These are phyloP conservation scores for Centella asiatica DNA, from an alignment of 129 eudicot genomes.

Conservation along the genomic window DNA sequence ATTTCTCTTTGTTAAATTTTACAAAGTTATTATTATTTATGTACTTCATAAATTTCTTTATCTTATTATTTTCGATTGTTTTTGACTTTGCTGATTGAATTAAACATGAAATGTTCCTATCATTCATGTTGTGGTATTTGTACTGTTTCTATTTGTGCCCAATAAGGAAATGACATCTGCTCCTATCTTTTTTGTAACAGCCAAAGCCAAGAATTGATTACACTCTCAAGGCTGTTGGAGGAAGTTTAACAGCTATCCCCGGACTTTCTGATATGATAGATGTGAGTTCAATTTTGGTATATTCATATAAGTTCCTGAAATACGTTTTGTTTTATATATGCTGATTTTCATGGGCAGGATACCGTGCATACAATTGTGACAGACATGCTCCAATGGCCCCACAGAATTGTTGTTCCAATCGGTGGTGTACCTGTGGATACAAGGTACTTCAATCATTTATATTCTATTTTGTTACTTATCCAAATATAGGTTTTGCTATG, in stretches of 20 bases:
- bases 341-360: slow-evolving; percentile 37
- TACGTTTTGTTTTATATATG: background rate
- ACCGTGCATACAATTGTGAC: slow-evolving; percentile 74
- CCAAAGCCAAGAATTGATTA: slow-evolving; percentile 97
- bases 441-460: slow-evolving; percentile 39
- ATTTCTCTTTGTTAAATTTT: too few relatives aligned
- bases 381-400: slow-evolving; percentile 98
- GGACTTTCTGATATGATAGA: slow-evolving; percentile 96
- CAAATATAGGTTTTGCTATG: too few relatives aligned
- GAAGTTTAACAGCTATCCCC: slow-evolving; percentile 94
- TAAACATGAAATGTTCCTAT: background rate
- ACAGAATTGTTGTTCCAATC: slow-evolving; percentile 96
- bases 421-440: slow-evolving; percentile 87
- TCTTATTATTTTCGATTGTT: background rate
- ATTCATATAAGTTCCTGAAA: background rate
- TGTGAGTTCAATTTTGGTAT: slow-evolving; percentile 31
- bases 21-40: too few relatives aligned
- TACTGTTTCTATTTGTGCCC: background rate
- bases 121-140: background rate
- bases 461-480: background rate
- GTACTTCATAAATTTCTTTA: too few relatives aligned
- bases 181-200: slow-evolving; percentile 32
- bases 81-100: background rate
- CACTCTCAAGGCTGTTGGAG: slow-evolving; percentile 88
- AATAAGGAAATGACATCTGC: background rate